Base-by-base conservation (phyloP, 352 stramenopile genomes). In the Bremia lactucae region DNA sequence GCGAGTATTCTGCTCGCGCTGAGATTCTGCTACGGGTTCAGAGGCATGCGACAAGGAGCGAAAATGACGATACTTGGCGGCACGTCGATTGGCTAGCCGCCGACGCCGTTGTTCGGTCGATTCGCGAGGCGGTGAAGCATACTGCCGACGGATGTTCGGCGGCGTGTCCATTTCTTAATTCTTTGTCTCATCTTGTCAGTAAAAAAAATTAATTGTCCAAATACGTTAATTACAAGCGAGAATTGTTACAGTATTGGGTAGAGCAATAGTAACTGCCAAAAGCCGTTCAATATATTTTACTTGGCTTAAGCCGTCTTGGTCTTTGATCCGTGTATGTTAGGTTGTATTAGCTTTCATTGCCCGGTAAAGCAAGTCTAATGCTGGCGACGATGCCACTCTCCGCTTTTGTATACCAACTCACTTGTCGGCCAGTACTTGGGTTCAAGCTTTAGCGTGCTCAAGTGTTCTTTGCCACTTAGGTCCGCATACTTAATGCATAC, bases 401-500 rank as follows among this genome's bases (percentile, higher is more conserved):
- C 77, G 22, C 79, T 70, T 24, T 87, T 70, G 49, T 86, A 58
- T 33, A 85, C 57, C 15, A 96, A 58, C 38, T 96, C 77, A 52
- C 79, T 87, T 13, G 85, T 94, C 15, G 82, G 83, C 82, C 83
- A 96, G 59, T 94, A 95, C 54, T 83, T 84, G 2, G 84, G 80
- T 57, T 95, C 83, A 20, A 87, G 64, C 63, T 94, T 94, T 11
- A 96, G 59, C 7, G 83, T 95, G 41, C 77, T 85, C 9, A 94
- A 56, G n/a, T 73, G 71, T 21, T 88, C 65, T 45, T 95, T 94
- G 20, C 80, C 80, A 18, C 80, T 80, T 25, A 96, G 61, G 36
- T 92, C 77, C n/a, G 79, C 82, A 52, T 89, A 94, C 51, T 93
- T 93, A 61, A 96, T 80, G 31, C 87, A 83, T 28, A 95, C 72